These are phyloP conservation scores for Uronychia binucleata DNA, from an alignment of 73 alveolate species.

Conservation along the genomic window DNA sequence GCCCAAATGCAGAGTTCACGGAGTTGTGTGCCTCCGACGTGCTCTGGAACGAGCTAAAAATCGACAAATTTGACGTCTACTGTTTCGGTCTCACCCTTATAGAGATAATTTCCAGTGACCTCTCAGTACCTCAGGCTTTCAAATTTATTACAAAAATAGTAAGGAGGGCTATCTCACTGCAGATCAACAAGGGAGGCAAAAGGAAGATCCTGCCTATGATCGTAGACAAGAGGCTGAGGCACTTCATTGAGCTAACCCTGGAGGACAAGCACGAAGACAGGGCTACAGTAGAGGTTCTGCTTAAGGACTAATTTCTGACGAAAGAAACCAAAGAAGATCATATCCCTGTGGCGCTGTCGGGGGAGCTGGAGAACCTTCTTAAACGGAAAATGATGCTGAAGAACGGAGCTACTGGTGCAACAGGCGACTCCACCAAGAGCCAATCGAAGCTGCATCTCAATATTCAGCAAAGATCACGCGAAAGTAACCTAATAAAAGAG, in stretches of 20 bases:
- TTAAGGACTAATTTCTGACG: conserved; percentile 71
- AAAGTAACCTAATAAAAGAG: background rate
- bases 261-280: conserved; percentile 76
- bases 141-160: conserved; percentile 8
- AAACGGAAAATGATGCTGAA: conserved; percentile 1
- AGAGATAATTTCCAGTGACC: conserved; percentile 32
- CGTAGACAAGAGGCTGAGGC: conserved; percentile 21
- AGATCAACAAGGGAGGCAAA: conserved; percentile 6
- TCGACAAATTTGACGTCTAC: conserved; percentile 26
- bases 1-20: conserved; percentile 35
- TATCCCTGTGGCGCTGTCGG: conserved; percentile 14
- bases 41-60: background rate
- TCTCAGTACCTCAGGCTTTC: conserved; percentile 16
- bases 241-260: conserved; percentile 70
- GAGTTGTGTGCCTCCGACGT: conserved; percentile 10
- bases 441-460: conserved; percentile 2
- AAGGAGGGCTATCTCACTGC: background rate
- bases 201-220: background rate
- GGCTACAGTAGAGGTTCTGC: conserved; percentile 73
- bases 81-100: conserved; percentile 37
- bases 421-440: background rate
- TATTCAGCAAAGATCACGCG: no score
- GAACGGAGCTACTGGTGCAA: background rate
- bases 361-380: background rate
- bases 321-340: conserved; percentile 2